Percentiles rank a stretch among this genome's conserved stretches.
These are phyloP conservation scores for Neofusicoccum parvum DNA, from an alignment of 2,329 filamentous ascomycete species.

Conservation along the genomic window DNA sequence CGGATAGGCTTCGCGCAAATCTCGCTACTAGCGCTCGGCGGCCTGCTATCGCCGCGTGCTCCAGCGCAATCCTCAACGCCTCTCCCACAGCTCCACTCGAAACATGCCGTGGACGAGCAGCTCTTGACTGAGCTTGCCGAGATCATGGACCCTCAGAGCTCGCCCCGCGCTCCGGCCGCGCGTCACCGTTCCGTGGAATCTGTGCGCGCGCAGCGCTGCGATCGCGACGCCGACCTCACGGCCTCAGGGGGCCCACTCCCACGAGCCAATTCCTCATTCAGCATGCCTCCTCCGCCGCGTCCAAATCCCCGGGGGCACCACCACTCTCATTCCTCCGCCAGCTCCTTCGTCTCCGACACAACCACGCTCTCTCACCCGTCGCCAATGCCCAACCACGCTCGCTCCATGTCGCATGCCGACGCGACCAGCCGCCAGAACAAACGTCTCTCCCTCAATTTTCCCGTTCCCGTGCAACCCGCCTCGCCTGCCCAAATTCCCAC, in stretches of 20 bases:
- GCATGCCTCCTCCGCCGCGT: constrained; percentile 7
- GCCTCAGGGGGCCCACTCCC: constrained; percentile 16
- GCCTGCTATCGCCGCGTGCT: constrained; percentile 8
- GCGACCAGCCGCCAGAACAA: constrained; percentile 40
- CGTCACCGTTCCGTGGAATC: constrained; percentile 13
- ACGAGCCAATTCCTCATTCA: constrained; percentile 12
- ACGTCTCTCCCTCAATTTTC: constrained; percentile 53
- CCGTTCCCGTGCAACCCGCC: constrained; percentile 39
- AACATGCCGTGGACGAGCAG: constrained; percentile 5
- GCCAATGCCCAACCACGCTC: constrained; percentile 31
- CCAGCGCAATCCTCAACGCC: background rate
- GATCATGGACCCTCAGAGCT: background rate
- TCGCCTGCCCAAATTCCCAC: constrained; percentile 36
- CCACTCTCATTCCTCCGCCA: constrained; percentile 19
- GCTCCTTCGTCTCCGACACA: background rate
- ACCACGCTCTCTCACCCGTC: constrained; percentile 27
- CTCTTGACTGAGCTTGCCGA: constrained; percentile 11
- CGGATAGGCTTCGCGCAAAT: constrained; percentile 5
- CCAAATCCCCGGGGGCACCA: constrained; percentile 16
- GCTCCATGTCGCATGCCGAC: constrained; percentile 38
- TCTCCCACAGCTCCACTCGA: background rate
- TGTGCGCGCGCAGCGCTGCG: background rate
- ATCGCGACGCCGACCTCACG: constrained; percentile 7
- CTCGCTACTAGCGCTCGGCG: constrained; percentile 5
- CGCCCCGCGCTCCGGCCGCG: constrained; percentile 3